Percentiles rank a stretch among this genome's conserved stretches.
Evolutionary conservation across 2,329 filamentous ascomycete genomes (phyloP).

Genomic region (Dothideomycetes sp.): DNA sequence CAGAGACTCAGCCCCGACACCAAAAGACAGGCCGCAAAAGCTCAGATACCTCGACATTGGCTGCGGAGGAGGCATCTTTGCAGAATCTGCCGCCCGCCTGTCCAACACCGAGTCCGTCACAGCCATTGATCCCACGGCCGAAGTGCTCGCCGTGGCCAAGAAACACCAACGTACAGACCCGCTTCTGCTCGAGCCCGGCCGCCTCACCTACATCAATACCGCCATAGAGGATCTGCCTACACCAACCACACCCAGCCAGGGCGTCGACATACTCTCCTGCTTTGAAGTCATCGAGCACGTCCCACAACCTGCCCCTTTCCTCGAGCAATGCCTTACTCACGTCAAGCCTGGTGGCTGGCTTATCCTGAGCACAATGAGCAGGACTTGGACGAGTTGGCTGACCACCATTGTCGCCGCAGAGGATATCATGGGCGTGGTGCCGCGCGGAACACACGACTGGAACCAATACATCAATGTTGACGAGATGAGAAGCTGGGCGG

Average conservation of each 20-base stretch:
- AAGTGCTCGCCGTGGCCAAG: slow-evolving; percentile 64
- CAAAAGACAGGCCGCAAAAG: slow-evolving; percentile 18
- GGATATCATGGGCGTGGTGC: slow-evolving; percentile 76
- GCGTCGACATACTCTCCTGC: slow-evolving; percentile 70
- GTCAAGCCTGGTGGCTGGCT: slow-evolving; percentile 89
- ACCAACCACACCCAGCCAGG: slow-evolving; percentile 21
- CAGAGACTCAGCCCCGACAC: slow-evolving; percentile 25
- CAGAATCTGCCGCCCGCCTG: slow-evolving; percentile 70
- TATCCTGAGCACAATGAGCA: slow-evolving; percentile 80
- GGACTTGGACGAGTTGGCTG: slow-evolving; percentile 80
- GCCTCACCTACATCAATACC: slow-evolving; percentile 60
- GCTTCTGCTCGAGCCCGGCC: slow-evolving; percentile 42
- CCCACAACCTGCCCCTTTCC: slow-evolving; percentile 60
- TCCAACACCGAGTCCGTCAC: slow-evolving; percentile 52
- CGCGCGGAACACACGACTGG: slow-evolving; percentile 92
- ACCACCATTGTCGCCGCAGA: slow-evolving; percentile 90
- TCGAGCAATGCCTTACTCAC: slow-evolving; percentile 59
- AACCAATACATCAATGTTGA: slow-evolving; percentile 83
- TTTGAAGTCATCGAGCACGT: slow-evolving; percentile 98
- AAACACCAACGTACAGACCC: slow-evolving; percentile 69
- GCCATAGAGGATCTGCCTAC: slow-evolving; percentile 59
- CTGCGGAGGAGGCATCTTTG: slow-evolving; percentile 93
- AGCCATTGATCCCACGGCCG: slow-evolving; percentile 66
- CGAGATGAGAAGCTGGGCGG: slow-evolving; percentile 51
- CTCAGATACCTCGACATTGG: slow-evolving; percentile 80